phyloP scores from a whole-genome alignment of 495 filamentous ascomycete genomes.

The Aspergillus steynii region DNA sequence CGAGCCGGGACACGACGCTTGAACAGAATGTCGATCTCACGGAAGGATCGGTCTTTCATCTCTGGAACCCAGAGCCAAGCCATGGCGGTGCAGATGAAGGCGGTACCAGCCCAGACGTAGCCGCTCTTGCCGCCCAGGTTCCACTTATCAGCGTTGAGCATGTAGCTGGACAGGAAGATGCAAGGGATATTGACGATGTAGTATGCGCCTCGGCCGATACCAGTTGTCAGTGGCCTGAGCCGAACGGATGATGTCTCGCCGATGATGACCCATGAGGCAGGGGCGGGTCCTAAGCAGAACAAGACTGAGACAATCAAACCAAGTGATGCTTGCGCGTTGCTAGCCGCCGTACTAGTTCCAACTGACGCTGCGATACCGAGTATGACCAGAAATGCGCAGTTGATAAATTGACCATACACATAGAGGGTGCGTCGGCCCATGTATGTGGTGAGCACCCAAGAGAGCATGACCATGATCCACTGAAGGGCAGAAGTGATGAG shows the following conservation, averaged over 20 bases:
- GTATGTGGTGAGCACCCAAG: slow-evolving; percentile 67
- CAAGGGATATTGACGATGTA: slow-evolving; percentile 68
- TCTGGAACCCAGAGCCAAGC: slow-evolving; percentile 60
- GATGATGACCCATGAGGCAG: slow-evolving; percentile 74
- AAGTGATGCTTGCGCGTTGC: slow-evolving; percentile 58
- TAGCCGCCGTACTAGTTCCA: slow-evolving; percentile 34
- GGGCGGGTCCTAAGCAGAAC: slow-evolving; percentile 74
- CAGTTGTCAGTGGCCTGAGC: slow-evolving; percentile 73
- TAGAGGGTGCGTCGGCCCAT: slow-evolving; percentile 71
- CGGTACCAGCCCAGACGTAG: slow-evolving; percentile 75
- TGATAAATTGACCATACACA: slow-evolving; percentile 57
- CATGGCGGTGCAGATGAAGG: slow-evolving; percentile 62
- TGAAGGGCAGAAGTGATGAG: slow-evolving; percentile 42
- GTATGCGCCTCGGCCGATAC: slow-evolving; percentile 67
- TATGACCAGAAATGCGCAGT: slow-evolving; percentile 64
- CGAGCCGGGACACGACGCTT: slow-evolving; percentile 55
- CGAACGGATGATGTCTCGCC: slow-evolving; percentile 71
- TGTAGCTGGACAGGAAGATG: slow-evolving; percentile 49
- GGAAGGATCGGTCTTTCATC: slow-evolving; percentile 52
- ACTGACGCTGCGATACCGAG: slow-evolving; percentile 67
- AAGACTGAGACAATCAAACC: slow-evolving; percentile 44
- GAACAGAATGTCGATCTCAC: slow-evolving; percentile 56
- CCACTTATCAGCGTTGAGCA: slow-evolving; percentile 72
- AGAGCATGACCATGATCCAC: slow-evolving; percentile 30
- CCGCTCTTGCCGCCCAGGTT: slow-evolving; percentile 70